phyloP scores from a whole-genome alignment of 2,329 filamentous ascomycete species.

The Aspergillus niger region DNA sequence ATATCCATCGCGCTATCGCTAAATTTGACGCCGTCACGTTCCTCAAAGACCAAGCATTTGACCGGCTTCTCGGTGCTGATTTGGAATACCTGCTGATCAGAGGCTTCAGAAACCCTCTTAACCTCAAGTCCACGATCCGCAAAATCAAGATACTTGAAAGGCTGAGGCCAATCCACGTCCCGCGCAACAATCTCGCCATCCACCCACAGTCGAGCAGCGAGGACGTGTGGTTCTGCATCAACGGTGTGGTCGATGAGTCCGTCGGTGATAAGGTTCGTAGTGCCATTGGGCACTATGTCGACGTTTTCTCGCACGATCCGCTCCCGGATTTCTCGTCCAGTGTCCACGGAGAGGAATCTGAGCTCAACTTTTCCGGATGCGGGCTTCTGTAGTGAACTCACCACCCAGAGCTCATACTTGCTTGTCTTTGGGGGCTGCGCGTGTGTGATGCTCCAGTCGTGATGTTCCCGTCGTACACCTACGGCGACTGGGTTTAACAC shows the following conservation, averaged over 20 bases:
- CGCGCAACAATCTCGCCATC: conserved; percentile 53
- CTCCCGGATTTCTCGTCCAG: conserved; percentile 57
- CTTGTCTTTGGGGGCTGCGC: conserved; percentile 56
- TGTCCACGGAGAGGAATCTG: conserved; percentile 56
- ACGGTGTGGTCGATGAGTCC: conserved; percentile 54
- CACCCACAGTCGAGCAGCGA: conserved; percentile 56
- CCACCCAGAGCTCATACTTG: conserved; percentile 60
- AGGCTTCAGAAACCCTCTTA: conserved; percentile 36
- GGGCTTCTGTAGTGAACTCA: conserved; percentile 48
- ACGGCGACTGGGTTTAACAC: conserved; percentile 60
- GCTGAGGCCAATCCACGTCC: conserved; percentile 63
- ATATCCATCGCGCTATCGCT: conserved; percentile 61
- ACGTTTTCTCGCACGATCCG: conserved; percentile 52
- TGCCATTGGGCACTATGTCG: conserved; percentile 55
- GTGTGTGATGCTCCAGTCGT: conserved; percentile 63
- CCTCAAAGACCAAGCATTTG: conserved; percentile 63
- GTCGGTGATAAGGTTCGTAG: conserved; percentile 51
- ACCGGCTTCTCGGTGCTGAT: conserved; percentile 56
- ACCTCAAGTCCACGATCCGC: conserved; percentile 54
- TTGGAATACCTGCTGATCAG: conserved; percentile 34
- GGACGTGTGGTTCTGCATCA: conserved; percentile 57
- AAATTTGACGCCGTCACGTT: conserved; percentile 55
- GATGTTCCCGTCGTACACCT: conserved; percentile 59
- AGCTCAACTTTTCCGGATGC: conserved; percentile 41
- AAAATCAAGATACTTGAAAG: conserved; percentile 61